Conservation (phyloP, 768 basidiomycete species). For the Termitomyces sp. region DNA sequence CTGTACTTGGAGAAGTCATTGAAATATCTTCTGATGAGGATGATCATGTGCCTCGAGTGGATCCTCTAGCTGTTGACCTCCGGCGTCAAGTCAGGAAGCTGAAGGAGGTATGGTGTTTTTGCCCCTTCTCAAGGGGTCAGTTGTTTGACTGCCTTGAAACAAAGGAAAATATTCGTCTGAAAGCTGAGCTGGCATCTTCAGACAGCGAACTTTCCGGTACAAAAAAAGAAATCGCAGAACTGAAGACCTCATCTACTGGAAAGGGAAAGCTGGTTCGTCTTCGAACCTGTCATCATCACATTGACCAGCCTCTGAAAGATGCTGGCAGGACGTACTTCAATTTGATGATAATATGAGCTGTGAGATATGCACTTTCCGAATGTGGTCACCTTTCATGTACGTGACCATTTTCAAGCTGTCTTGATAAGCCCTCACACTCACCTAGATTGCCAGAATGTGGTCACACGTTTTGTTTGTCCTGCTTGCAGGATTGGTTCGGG, state of each 20-base stretch:
- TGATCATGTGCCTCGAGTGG: constrained; percentile 21
- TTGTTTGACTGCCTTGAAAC: neutral
- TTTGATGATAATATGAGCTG: constrained; percentile 54
- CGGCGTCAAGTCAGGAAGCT: constrained; percentile 35
- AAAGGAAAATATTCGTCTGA: constrained; percentile 28
- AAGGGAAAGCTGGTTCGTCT: constrained; percentile 27
- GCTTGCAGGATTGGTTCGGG: constrained; percentile 51
- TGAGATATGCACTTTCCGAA: constrained; percentile 56
- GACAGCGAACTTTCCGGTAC: constrained; percentile 14
- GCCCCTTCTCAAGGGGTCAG: neutral
- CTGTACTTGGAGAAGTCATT: constrained; percentile 32
- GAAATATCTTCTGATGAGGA: constrained; percentile 55
- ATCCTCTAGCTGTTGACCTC: constrained; percentile 23
- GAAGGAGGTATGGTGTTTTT: constrained; percentile 32
- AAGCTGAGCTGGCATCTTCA: constrained; percentile 22
- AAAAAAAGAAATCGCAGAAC: constrained; percentile 21
- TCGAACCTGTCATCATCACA: constrained; percentile 4
- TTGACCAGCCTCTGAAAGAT: neutral
- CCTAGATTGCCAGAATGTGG: constrained; percentile 59
- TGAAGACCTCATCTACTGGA: constrained; percentile 18
- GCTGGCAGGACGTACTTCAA: constrained; percentile 30
- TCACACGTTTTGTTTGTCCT: constrained; percentile 62
- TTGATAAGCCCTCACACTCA: neutral
- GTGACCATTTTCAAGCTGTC: constrained; percentile 16
- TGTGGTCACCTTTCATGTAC: constrained; percentile 67